Conservation (phyloP, 1,284 basidiomycete genomes). For the Rugosomyces carneus region DNA sequence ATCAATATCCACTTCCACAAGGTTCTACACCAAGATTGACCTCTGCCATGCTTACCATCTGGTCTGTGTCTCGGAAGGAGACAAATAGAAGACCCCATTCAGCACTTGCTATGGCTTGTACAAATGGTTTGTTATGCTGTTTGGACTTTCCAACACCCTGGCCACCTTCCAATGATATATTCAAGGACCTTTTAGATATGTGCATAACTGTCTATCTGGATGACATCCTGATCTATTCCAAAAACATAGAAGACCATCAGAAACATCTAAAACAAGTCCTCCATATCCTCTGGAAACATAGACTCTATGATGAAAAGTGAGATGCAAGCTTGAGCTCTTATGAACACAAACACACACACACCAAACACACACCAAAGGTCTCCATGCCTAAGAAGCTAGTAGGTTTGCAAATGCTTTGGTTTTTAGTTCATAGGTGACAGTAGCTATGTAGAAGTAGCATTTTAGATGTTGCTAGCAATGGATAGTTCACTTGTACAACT, state of each 20-base stretch:
- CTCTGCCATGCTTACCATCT: slow-evolving; percentile 12
- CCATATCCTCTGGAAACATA: too few species aligned
- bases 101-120: slow-evolving; percentile 15
- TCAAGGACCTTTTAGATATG: slow-evolving; percentile 17
- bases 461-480: too few species aligned
- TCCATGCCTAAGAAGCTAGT: too few species aligned
- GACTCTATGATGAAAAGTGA: too few species aligned
- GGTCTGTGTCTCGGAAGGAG: slow-evolving; percentile 10
- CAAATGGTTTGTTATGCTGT: slow-evolving; percentile 19
- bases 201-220: slow-evolving; percentile 18
- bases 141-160: slow-evolving; percentile 17
- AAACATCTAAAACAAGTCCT: slow-evolving; percentile 15
- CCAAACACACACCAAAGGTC: too few species aligned
- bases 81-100: slow-evolving; percentile 21
- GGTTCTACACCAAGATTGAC: slow-evolving; percentile 20
- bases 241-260: slow-evolving; percentile 19
- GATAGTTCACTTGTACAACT: too few species aligned
- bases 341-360: too few species aligned
- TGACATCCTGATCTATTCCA: slow-evolving; percentile 19
- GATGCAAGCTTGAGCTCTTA: too few species aligned
- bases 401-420: too few species aligned
- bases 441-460: too few species aligned
- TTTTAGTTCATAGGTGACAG: too few species aligned
- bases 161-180: slow-evolving; percentile 20
- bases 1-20: slow-evolving; percentile 35